Evolutionary conservation across 225 moss, liverwort and hornwort genomes (phyloP), one percentile per base, ranked within the genome.

Genomic region (Antitrichia curtipendula): DNA sequence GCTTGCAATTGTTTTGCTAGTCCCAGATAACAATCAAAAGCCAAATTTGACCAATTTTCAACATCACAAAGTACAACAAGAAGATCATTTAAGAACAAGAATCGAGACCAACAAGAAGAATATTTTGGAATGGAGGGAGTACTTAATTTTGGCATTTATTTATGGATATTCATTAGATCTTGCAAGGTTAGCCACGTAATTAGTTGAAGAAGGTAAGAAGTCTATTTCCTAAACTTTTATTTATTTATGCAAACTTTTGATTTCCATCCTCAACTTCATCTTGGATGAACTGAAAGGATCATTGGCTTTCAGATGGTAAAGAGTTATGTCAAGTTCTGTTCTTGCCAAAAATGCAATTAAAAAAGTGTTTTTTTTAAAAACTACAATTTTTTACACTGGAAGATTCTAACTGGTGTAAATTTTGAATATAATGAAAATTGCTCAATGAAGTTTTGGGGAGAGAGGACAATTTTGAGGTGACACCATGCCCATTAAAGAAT

Each of bases 131-230:
- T n/a, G n/a, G n/a, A n/a, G n/a, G n/a, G n/a, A n/a, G n/a, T n/a
- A n/a, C n/a, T 23, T 7, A 69, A 40, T 38, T 40, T 40, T 24
- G 66, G 6, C n/a, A 66, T n/a, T 66, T 12, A 21, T 21, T 69
- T 69, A 14, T 25, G 25, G 25, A 25, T 25, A 18, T 68, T 13
- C 2, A 9, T 27, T 70, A 25, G 25, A 70, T 40, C 24, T 70
- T 70, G 14, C 8, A 25, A 41, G 1, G 2, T 2, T 25, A 70
- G 13, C 13, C 3, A 8, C 0, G 0, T 25, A 41, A 15, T 5
- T 41, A 41, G 25, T 70, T 14, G 8, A 41, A 41, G 14, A 41
- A 70, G 41, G 8, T 41, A 12, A 41, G 7, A 14, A 70, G 1
- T 25, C 0, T 69, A 6, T 13, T 24, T 14, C 14, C 4, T 8